A percentile compares a stretch with the other conserved stretches of the same genome.
phyloP scores from a whole-genome alignment of 2,329 filamentous ascomycete genomes.

The Zopfia rhizophila region DNA sequence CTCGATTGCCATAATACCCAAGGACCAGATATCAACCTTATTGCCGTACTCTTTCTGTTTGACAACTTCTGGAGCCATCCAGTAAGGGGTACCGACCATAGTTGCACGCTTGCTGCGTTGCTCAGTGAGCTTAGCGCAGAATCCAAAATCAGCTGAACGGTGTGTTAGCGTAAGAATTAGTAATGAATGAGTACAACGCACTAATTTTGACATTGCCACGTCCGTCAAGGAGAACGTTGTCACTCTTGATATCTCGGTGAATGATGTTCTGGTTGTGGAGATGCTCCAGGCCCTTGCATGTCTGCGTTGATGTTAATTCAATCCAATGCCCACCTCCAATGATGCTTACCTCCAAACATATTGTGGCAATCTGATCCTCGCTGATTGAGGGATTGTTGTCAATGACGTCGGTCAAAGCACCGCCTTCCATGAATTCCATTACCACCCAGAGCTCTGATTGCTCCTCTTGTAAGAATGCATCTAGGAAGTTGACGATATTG shows the following conservation, averaged over 20 bases:
- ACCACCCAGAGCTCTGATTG: slow-evolving; percentile 98
- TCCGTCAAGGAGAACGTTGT: slow-evolving; percentile 94
- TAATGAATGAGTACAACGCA: slow-evolving; percentile 62
- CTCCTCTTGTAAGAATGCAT: slow-evolving; percentile 95
- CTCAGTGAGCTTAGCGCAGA: slow-evolving; percentile 98
- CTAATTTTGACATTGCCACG: slow-evolving; percentile 98
- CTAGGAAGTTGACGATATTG: slow-evolving; percentile 99
- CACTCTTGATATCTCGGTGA: slow-evolving; percentile 98
- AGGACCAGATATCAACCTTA: slow-evolving; percentile 98
- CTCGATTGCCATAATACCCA: slow-evolving; percentile 99
- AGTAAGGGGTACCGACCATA: slow-evolving; percentile 99
- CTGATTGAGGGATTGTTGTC: slow-evolving; percentile 95
- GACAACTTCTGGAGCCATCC: slow-evolving; percentile 99
- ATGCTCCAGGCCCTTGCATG: slow-evolving; percentile 93
- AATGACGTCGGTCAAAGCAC: slow-evolving; percentile 96
- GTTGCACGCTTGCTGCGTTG: slow-evolving; percentile 97
- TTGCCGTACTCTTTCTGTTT: slow-evolving; percentile 99
- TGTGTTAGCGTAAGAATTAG: slow-evolving; percentile 23
- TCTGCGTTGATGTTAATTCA: slow-evolving; percentile 65
- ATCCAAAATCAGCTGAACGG: slow-evolving; percentile 90
- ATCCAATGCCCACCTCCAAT: not conserved
- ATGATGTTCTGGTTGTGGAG: slow-evolving; percentile 97
- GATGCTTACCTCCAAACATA: slow-evolving; percentile 85
- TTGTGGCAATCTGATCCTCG: slow-evolving; percentile 97
- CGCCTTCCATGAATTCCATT: slow-evolving; percentile 99